phyloP scores from a whole-genome alignment of 2,329 filamentous ascomycete species.

The Monilinia fructigena region DNA sequence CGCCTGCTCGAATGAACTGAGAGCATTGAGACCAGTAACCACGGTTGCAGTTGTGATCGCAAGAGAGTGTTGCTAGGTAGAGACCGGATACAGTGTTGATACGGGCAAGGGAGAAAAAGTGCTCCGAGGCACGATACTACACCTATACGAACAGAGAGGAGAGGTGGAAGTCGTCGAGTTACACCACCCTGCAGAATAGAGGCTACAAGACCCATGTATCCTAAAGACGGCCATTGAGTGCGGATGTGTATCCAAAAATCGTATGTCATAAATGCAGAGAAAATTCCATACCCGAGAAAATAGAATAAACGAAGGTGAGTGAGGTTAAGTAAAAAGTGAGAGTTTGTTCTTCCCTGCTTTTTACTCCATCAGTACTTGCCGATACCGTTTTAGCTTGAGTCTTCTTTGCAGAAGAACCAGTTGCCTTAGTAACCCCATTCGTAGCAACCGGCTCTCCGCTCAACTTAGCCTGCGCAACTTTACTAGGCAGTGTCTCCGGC shows the following conservation, averaged over 20 bases:
- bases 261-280: conserved; percentile 94
- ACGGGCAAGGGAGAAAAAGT: conserved; percentile 74
- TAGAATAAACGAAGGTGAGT: conserved; percentile 89
- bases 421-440: conserved; percentile 28
- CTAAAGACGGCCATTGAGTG: conserved; percentile 83
- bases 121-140: conserved; percentile 74
- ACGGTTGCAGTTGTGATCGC: conserved; percentile 92
- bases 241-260: conserved; percentile 79
- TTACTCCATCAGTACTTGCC: conserved; percentile 35
- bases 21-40: conserved; percentile 86
- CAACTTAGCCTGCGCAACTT: conserved; percentile 43
- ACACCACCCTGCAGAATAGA: conserved; percentile 92
- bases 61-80: conserved; percentile 82
- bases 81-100: conserved; percentile 67
- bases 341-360: conserved; percentile 61
- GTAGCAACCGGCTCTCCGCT: conserved; percentile 32
- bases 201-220: conserved; percentile 87
- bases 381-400: conserved; percentile 29
- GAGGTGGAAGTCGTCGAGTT: conserved; percentile 77
- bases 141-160: conserved; percentile 76
- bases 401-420: conserved; percentile 23
- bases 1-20: conserved; percentile 87
- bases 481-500: conserved; percentile 78
- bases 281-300: conserved; percentile 99
- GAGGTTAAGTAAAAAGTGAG: conserved; percentile 75